Percentiles rank a stretch among this genome's conserved stretches.
These are phyloP conservation scores for Fusarium humuli DNA, from an alignment of 2,329 filamentous ascomycete genomes.

Conservation along the genomic window DNA sequence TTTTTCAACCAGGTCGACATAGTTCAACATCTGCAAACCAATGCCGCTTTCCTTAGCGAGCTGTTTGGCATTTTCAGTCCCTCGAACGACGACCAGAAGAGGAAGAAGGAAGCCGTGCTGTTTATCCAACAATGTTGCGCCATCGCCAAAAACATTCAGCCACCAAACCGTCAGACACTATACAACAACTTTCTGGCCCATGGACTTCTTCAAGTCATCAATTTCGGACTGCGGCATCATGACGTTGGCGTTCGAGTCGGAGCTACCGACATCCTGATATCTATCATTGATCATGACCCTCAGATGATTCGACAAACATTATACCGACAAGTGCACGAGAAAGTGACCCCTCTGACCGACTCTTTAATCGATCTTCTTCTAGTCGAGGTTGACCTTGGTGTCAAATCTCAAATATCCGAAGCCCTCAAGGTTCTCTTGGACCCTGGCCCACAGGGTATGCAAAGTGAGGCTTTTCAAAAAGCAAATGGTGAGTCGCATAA, in stretches of 20 bases:
- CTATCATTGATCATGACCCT: constrained; percentile 95
- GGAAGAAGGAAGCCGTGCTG: constrained; percentile 92
- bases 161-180: constrained; percentile 80
- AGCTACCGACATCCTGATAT: constrained; percentile 91
- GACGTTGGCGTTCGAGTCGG: constrained; percentile 90
- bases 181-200: constrained; percentile 92
- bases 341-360: constrained; percentile 86
- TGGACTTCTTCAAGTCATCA: constrained; percentile 89
- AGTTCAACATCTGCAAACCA: constrained; percentile 90
- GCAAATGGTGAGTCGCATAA: constrained; percentile 75
- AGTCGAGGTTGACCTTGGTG: constrained; percentile 90
- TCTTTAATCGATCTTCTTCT: constrained; percentile 92
- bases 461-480: constrained; percentile 68
- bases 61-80: constrained; percentile 87
- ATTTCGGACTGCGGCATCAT: constrained; percentile 86
- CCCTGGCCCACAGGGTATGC: constrained; percentile 62
- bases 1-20: constrained; percentile 99
- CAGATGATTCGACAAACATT: constrained; percentile 94
- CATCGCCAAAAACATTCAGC: constrained; percentile 94
- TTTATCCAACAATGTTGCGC: constrained; percentile 97
- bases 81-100: constrained; percentile 71
- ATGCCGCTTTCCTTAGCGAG: constrained; percentile 81
- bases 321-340: constrained; percentile 90
- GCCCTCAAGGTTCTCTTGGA: constrained; percentile 94
- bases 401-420: constrained; percentile 95